Evolutionary conservation across 225 moss, liverwort and hornwort genomes (phyloP), one percentile per base, ranked within the genome.

Genomic region (Physcomitrium patens): DNA sequence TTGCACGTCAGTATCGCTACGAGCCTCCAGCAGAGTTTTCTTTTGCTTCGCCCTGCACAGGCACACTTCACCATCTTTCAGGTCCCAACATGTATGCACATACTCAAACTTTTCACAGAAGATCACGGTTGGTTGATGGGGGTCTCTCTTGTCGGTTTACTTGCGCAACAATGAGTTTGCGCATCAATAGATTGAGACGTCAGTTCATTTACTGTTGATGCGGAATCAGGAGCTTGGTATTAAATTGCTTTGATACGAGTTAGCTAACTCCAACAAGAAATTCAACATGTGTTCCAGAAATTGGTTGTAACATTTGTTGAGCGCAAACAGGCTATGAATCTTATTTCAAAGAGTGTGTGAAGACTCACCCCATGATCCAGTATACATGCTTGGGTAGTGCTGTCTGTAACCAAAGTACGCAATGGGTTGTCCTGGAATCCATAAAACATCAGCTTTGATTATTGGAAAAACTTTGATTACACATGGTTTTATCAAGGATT

Each of bases 401-500:
- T 91, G 76, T 74, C 94, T 75, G 52, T 95, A 95, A 58, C 86
- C 82, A 63, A 83, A 80, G 61, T 92, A 95, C 1, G 89, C 84
- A 46, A 92, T 82, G 9, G 69, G 73, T 4, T 71, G 1, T 22
- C 94, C 94, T 95, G 79, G 63, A 76, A 52, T 37, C 10, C 73
- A 72, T 28, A 19, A 46, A 51, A 63, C 42, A 68, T 70, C 23
- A 45, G 12, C 11, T n/a, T n/a, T n/a, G n/a, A n/a, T n/a, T n/a
- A n/a, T n/a, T n/a, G n/a, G n/a, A n/a, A n/a, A n/a, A 50, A 74
- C 31, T 49, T 45, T 24, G 49, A 19, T 15, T 0, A 7, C 44
- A 15, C 37, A 44, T 5, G n/a, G 27, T 65, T 23, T 19, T 52
- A 13, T 13, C 8, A 54, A 19, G 56, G 28, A 26, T 26, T 8